Evolutionary conservation across 495 filamentous ascomycete genomes (phyloP).

Genomic region (Daldinia bambusicola): DNA sequence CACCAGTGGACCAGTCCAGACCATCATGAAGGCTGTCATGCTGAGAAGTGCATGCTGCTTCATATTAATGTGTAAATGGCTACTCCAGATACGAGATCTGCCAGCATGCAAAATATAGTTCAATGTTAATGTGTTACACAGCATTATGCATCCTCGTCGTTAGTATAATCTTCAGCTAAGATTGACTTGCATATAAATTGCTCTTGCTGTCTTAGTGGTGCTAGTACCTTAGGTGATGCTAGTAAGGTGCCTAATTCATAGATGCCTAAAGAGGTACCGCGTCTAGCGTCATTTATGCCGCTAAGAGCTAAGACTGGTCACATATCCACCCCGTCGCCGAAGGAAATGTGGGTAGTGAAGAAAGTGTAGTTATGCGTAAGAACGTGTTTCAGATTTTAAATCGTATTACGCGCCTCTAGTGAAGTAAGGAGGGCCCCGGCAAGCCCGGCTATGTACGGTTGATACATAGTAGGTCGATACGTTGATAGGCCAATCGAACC

Average conservation of each 20-base stretch:
- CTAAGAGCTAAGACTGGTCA: neutral
- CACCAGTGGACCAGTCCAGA: too few relatives aligned
- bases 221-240: too few relatives aligned
- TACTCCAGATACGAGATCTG: neutral
- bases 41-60: too few relatives aligned
- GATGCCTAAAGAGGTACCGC: neutral
- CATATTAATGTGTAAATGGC: neutral
- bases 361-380: constrained; percentile 9
- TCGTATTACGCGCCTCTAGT: constrained; percentile 38
- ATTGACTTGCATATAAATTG: neutral
- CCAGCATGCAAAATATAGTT: neutral
- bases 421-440: constrained; percentile 18
- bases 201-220: neutral
- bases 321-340: neutral
- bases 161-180: neutral
- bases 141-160: neutral
- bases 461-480: too few relatives aligned
- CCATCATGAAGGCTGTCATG: too few relatives aligned
- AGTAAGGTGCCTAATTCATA: too few relatives aligned
- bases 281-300: neutral
- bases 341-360: neutral
- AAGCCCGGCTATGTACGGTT: constrained; percentile 2
- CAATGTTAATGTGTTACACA: neutral
- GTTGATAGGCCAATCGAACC: neutral
- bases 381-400: constrained; percentile 45